Evolutionary conservation across 345 rosid genomes (phyloP), one percentile per base, ranked within the genome.

Genomic region (Streptanthus diversifolius): DNA sequence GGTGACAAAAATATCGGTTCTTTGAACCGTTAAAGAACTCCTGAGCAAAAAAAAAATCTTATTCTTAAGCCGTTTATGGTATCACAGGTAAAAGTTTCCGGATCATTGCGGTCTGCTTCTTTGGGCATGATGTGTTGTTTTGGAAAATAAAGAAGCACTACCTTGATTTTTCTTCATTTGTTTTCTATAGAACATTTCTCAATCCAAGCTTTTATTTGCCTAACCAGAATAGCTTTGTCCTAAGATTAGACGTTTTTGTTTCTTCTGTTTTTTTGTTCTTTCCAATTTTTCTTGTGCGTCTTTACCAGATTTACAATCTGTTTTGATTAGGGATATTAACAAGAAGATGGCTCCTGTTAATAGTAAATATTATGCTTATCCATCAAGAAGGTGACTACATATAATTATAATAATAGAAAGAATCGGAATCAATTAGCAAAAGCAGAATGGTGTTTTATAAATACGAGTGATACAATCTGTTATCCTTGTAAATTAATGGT

Each of bases 241-340:
- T 66, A 57, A 74, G 77, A 66, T 74, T 66, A 74, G 73, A 56
- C 71, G 30, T 48, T 66, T 58, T 61, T 43, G 13, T 67, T 43
- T 51, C 44, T 8, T 72, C 22, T 39, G 52, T 19, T 10, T 11
- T 43, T 14, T 37, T 7, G 43, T 18, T 11, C 8, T 3, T 54
- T 54, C 7, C 4, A 32, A 9, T 10, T 45, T 40, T 40, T 7
- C 19, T 29, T 22, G 53, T 49, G 43, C 76, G 37, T 63, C 76
- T 43, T 37, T 72, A 33, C 48, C 70, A 41, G 70, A 63, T 63
- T 53, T n/a, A 22, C 37, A 29, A 21, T 72, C n/a, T 39, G 27
- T 61, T 47, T 21, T 41, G 41, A 43, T 22, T 35, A 22, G 29
- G n/a, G 21, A 4, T 53, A 52, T 48, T 25, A 52, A 40, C 44